Evolutionary conservation across 2,329 filamentous ascomycete species (phyloP).

Genomic region (Aspergillus quadricinctus): DNA sequence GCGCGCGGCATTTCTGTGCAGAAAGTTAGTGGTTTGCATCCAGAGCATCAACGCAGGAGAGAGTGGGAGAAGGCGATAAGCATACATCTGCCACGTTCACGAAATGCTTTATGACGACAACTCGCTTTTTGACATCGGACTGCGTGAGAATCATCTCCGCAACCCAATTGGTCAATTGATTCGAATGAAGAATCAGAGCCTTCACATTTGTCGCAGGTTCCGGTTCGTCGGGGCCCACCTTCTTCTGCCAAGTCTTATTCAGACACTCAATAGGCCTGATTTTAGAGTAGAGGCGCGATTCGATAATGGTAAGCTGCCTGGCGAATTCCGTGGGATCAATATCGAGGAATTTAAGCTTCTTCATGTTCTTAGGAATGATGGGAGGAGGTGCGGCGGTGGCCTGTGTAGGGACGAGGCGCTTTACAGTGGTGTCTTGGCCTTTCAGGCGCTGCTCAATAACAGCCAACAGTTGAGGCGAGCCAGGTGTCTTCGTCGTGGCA

Average conservation of each 20-base stretch:
- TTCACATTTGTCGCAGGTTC: constrained; percentile 94
- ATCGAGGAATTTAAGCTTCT: constrained; percentile 96
- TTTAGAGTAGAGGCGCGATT: constrained; percentile 89
- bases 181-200: constrained; percentile 92
- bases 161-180: constrained; percentile 99
- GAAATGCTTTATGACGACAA: constrained; percentile 98
- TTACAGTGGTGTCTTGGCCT: constrained; percentile 81
- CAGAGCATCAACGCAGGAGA: not conserved
- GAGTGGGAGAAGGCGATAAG: not conserved
- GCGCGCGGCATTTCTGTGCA: constrained; percentile 75
- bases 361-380: constrained; percentile 98
- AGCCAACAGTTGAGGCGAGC: constrained; percentile 76
- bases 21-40: constrained; percentile 11
- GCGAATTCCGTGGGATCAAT: constrained; percentile 96
- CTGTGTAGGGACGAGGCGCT: constrained; percentile 80
- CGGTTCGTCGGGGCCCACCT: constrained; percentile 63
- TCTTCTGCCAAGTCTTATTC: constrained; percentile 99
- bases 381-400: constrained; percentile 77
- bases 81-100: constrained; percentile 87
- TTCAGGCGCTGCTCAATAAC: constrained; percentile 83
- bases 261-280: constrained; percentile 94
- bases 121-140: constrained; percentile 88
- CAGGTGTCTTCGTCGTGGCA: constrained; percentile 88
- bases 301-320: constrained; percentile 94
- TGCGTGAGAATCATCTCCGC: constrained; percentile 98